Evolutionary conservation across 2,329 filamentous ascomycete species (phyloP), one percentile per base, ranked within the genome.

Genomic region (Ascocoryne sarcoides): DNA sequence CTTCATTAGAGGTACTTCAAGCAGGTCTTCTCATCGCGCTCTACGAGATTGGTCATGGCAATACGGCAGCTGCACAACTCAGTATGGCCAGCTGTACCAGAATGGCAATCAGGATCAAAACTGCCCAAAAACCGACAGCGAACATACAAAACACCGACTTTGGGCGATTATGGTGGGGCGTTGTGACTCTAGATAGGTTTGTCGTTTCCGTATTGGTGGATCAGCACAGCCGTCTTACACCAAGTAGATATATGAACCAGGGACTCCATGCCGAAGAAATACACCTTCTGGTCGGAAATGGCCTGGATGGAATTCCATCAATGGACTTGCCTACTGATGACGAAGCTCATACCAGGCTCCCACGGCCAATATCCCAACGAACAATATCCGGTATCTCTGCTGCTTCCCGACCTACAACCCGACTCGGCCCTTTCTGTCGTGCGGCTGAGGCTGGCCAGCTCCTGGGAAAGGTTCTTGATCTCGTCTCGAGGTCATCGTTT

Each of bases 1-100:
- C 35, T 8, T 37, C 44, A 10, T 37, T 50, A 5, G 50, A 52
- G 12, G 37, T 49, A 15, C 44, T 50, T 10, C 50, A 52, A 31
- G 44, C 44, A 2, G 46, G 48, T 4, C 26, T 50, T n/a, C 44
- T 52, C 18, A 37, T 52, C 12, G 44, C 40, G 5, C 34, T 52
- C 5, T 50, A 52, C 39, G 46, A 52, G 35, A 37, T 44, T 14
- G 46, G 45, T 4, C 50, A 52, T 39, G 50, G 50, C 2, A 52
- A 50, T 29, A 33, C 34, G 5, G 46, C 50, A 30, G 45, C 43
- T 28, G 40, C 50, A 15, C 45, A 47, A 32, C 15, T 49, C 3
- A 49, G 47, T 10, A 43, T 52, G 33, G 36, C 46, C 10, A 33
- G 40, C 7, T 50, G 42, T 23, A 32, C 44, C 14, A 40, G 50